Evolutionary conservation across 805 yeast species (phyloP).

Genomic region (Ogataea zsoltii): DNA sequence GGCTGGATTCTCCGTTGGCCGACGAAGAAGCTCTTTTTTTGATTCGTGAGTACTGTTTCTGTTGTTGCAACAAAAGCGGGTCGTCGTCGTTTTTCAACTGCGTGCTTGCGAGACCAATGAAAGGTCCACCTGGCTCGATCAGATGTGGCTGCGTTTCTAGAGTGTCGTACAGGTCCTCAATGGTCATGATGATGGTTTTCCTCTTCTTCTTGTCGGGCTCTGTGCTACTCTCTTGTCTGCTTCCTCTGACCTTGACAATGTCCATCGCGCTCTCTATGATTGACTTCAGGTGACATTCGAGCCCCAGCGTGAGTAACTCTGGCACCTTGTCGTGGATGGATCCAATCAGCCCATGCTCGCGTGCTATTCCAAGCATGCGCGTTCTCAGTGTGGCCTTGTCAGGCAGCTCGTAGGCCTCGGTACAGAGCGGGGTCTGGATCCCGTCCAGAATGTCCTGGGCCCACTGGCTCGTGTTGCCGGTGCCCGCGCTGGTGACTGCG

Average conservation of each 20-base stretch:
- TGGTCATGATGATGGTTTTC: conserved; percentile 46
- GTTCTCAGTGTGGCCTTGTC: conserved; percentile 68
- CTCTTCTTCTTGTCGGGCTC: conserved; percentile 13
- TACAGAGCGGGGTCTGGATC: conserved; percentile 74
- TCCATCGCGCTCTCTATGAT: conserved; percentile 75
- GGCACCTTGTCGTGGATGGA: conserved; percentile 73
- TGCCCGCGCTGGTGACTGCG: conserved; percentile 8
- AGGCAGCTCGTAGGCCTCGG: conserved; percentile 80
- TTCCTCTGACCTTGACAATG: conserved; percentile 60
- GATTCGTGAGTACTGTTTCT: conserved; percentile 11
- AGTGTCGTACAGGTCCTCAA: conserved; percentile 69
- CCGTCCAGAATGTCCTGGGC: conserved; percentile 91
- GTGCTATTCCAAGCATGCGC: conserved; percentile 75
- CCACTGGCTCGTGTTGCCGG: conserved; percentile 68
- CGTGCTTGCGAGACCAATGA: conserved; percentile 47
- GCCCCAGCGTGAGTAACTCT: conserved; percentile 76
- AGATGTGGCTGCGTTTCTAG: conserved; percentile 64
- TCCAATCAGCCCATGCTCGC: conserved; percentile 89
- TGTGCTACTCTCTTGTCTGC: conserved; percentile 28
- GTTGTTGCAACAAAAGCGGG: conserved; percentile 23
- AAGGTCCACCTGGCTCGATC: conserved; percentile 67
- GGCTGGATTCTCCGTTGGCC: conserved; percentile 10
- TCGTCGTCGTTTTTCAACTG: conserved; percentile 61
- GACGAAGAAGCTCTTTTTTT: neutral
- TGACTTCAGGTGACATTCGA: conserved; percentile 76